Base-by-base conservation (phyloP, 352 stramenopile species). In the Globisporangium paroecandrum region DNA sequence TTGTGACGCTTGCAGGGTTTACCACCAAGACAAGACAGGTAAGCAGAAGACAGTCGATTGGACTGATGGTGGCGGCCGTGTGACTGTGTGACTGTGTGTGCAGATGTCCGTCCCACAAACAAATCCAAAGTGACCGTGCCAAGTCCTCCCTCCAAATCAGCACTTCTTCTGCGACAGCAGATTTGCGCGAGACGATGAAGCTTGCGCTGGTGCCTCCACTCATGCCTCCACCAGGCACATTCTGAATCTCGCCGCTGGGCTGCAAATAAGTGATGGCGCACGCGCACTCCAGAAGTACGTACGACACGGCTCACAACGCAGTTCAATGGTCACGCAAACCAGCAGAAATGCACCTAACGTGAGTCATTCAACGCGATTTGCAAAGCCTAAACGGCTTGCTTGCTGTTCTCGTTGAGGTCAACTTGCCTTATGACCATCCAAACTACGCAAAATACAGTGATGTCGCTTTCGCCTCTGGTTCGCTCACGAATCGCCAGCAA, bases 401-500 rank as follows among this genome's bases (percentile, higher is more conserved):
- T 18, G 38, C 18, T 18, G 12, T 47, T 49, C 41, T 49, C 41
- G 5, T n/a, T 49, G 15, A 49, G 20, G 41, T 49, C 15, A 49
- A 9, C 41, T n/a, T 49, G 15, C 12, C 15, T 18, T 49, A 18
- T 49, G 15, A 57, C 18, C 25, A 24, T 57, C 46, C 43, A 34
- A 6, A 34, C n/a, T 46, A 47, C 2, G 46, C 18, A 25, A 46
- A 12, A 46, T 5, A 22, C 41, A 49, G 41, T 7, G 3, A 47
- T 18, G 12, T 47, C 4, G 4, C 38, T 20, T 20, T 7, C 13
- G 12, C 12, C 38, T 47, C 18, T 47, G 5, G 7, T n/a, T n/a
- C 27, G 24, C 29, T 77, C 61, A 88, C 61, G 80, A 86, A 43
- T 88, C 80, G n/a, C 80, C 80, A 7, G 69, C 75, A 62, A 88